phyloP scores from a whole-genome alignment of 768 basidiomycete species.

The Lentinus brumalis region DNA sequence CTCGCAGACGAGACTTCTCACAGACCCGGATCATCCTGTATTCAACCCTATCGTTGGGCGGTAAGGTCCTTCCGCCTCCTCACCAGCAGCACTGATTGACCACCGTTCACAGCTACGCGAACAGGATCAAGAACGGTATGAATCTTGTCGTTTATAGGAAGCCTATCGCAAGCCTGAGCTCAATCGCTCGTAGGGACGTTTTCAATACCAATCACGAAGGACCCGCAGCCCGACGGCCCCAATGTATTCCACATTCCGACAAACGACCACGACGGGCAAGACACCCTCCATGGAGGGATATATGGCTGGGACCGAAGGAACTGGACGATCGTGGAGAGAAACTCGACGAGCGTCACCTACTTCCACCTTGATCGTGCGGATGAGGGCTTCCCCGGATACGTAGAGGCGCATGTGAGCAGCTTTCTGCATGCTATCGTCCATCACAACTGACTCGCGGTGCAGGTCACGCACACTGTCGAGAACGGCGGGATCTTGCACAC shows the following conservation, averaged over 20 bases:
- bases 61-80: slow-evolving; percentile 6
- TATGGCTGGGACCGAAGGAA: slow-evolving; percentile 59
- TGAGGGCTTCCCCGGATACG: slow-evolving; percentile 43
- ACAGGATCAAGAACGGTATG: slow-evolving; percentile 52
- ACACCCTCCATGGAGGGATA: slow-evolving; percentile 58
- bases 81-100: neutral
- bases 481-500: slow-evolving; percentile 47
- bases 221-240: slow-evolving; percentile 43
- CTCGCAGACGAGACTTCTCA: slow-evolving; percentile 40
- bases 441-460: neutral
- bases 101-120: slow-evolving; percentile 49
- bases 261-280: slow-evolving; percentile 52
- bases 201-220: slow-evolving; percentile 52
- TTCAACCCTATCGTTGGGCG: slow-evolving; percentile 36
- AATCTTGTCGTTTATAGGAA: neutral
- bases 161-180: too few relatives aligned
- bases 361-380: slow-evolving; percentile 52
- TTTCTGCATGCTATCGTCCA: neutral
- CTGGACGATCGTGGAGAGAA: slow-evolving; percentile 51
- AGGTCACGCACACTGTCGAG: slow-evolving; percentile 51
- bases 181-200: slow-evolving; percentile 43
- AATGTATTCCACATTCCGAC: slow-evolving; percentile 52
- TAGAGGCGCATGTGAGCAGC: slow-evolving; percentile 14
- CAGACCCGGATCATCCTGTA: slow-evolving; percentile 49
- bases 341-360: slow-evolving; percentile 52